Base-by-base conservation (phyloP, 768 basidiomycete genomes). In the Arthromyces matolae region DNA sequence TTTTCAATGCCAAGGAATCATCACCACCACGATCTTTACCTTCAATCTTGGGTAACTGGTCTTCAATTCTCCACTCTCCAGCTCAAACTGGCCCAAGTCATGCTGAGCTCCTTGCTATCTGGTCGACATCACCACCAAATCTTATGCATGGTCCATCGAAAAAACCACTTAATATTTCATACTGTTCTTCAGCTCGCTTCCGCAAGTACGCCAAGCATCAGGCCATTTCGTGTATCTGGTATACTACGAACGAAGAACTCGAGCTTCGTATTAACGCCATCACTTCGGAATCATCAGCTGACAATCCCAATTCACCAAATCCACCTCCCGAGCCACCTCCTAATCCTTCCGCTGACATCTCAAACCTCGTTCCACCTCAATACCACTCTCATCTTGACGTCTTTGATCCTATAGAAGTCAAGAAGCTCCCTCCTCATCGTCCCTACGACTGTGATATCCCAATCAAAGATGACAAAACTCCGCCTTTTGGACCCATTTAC, bases 401-500 rank as follows among this genome's bases (percentile, higher is more conserved):
- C 18, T 66, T 66, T 45, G 57, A 57, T 10, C 54, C 59, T 13
- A 42, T 39, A 3, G 56, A 57, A 38, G 53, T 63, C 32, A 45
- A 64, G n/a, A n/a, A n/a, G n/a, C n/a, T n/a, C n/a, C n/a, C n/a
- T n/a, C n/a, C n/a, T n/a, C n/a, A n/a, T n/a, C 60, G 65, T 1
- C 57, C 63, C 10, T 69, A 63, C 45, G 67, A 73, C 50, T 55
- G 61, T 24, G 52, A 58, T 13, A 72, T 72, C 51, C 53, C 68
- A 2, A 12, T 68, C 9, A 63, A 68, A 46, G 66, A 65, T 5
- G 64, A 58, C 3, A 63, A 60, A 34, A 45, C 53, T 1, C 70
- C 68, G 5, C 66, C 66, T 2, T 62, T 64, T 37, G 64, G 65
- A 3, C 60, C 59, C 0, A 59, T 74, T n/a, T 75, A 73, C 47